Base-by-base conservation (phyloP, 2,329 filamentous ascomycete genomes). In the Phyllosticta citriasiana region DNA sequence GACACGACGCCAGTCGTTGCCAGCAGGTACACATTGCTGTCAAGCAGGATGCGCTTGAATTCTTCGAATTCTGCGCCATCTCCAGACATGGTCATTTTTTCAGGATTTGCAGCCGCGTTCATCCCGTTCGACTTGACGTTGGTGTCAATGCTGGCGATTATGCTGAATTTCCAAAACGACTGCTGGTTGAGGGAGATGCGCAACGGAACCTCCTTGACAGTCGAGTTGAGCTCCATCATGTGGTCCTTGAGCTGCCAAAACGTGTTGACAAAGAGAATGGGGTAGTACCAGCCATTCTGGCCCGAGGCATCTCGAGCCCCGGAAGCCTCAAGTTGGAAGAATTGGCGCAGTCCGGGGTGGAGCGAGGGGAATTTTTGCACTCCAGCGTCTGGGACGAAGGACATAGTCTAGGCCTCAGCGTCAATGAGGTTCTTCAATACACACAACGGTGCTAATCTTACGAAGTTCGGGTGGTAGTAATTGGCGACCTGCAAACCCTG, bases 61-160 rank as follows among this genome's bases (percentile, higher is more conserved):
- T 97, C 91, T 73, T 99, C 94, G 69, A 97, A 89, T 75, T 99
- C 94, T 62, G 84, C 89, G 52, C 94, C 94, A 71, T 97, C 94
- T 62, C 92, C 89, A 60, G 88, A 89, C 40, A 88, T 88, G 5
- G 88, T 79, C 2, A 85, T 78, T 40, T 85, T 81, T 54, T 90
- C 91, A 62, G 82, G 66, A 14, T 62, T 62, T 30, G 52, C 84
- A 1, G 91, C 91, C 57, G 89, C 88, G 71, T 91, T 87, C 54
- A 85, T 84, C 52, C 89, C 86, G 63, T 87, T 88, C 68, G 94
- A 85, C 75, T 95, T 96, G 67, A 92, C 86, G 68, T 88, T 91
- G 69, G 91, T 84, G 70, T 99, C 94, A 68, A 97, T 84, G 62
- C 86, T 88, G 1, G 93, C 83, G 75, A 96, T 84, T 40, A 94